Percentiles rank a stretch among this genome's conserved stretches.
Evolutionary conservation across 2,329 filamentous ascomycete species (phyloP).

Genomic region (Gremmenia infestans): DNA sequence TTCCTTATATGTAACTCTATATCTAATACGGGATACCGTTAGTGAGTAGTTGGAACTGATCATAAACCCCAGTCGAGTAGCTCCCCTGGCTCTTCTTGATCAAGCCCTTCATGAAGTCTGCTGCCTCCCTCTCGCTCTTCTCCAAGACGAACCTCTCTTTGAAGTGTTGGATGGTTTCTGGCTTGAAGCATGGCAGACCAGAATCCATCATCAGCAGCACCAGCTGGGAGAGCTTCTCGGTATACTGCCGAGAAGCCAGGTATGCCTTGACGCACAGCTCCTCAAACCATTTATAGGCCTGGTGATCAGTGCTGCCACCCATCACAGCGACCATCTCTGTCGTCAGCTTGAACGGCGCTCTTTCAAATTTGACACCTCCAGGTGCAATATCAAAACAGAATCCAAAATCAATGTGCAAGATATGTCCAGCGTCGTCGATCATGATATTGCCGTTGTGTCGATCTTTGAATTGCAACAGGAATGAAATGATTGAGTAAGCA

Average conservation of each 20-base stretch:
- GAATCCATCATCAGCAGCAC: constrained; percentile 94
- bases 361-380: constrained; percentile 94
- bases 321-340: constrained; percentile 99
- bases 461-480: constrained; percentile 97
- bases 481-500: constrained; percentile 94
- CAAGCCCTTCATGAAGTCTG: constrained; percentile 86
- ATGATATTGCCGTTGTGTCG: constrained; percentile 99
- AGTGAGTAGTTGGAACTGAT: constrained; percentile 95
- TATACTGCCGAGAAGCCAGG: constrained; percentile 78
- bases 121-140: constrained; percentile 85
- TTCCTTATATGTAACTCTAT: neutral
- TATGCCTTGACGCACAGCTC: constrained; percentile 95
- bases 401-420: constrained; percentile 97
- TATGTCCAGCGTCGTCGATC: constrained; percentile 95
- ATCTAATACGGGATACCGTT: constrained; percentile 84
- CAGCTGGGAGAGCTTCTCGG: constrained; percentile 83
- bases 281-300: constrained; percentile 93
- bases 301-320: constrained; percentile 79
- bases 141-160: constrained; percentile 89
- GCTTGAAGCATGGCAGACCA: constrained; percentile 95
- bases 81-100: constrained; percentile 87
- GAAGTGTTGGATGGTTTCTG: constrained; percentile 90
- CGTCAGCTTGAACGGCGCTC: constrained; percentile 96
- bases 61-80: constrained; percentile 90
- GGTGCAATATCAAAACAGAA: constrained; percentile 99